A percentile compares a stretch with the other conserved stretches of the same genome.
These are phyloP conservation scores for Aspergillus incahuasiensis DNA, from an alignment of 495 filamentous ascomycete species.

Conservation along the genomic window DNA sequence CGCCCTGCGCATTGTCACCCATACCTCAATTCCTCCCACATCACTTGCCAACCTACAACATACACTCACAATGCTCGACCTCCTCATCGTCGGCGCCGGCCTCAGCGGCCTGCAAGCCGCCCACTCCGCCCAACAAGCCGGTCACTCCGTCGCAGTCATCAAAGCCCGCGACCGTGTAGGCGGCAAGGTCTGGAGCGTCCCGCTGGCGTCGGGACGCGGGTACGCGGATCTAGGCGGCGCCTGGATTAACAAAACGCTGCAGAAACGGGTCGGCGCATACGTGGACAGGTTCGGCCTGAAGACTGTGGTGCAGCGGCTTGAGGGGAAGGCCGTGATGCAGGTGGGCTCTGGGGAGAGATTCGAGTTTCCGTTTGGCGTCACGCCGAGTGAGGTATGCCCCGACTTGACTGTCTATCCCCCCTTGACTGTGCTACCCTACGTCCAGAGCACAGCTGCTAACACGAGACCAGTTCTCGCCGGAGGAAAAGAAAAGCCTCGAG, in stretches of 20 bases:
- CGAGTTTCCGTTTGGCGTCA: slow-evolving; percentile 10
- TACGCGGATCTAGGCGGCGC: slow-evolving; percentile 42
- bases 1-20: not conserved
- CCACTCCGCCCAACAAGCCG: slow-evolving; percentile 29
- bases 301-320: slow-evolving; percentile 39
- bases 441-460: not conserved
- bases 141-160: slow-evolving; percentile 35
- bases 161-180: slow-evolving; percentile 48
- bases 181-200: slow-evolving; percentile 40
- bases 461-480: slow-evolving; percentile 22
- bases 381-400: slow-evolving; percentile 1
- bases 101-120: slow-evolving; percentile 48
- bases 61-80: slow-evolving; percentile 22
- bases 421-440: too few relatives aligned
- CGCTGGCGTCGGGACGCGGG: slow-evolving; percentile 17
- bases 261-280: slow-evolving; percentile 33
- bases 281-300: slow-evolving; percentile 34
- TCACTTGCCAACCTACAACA: too few relatives aligned
- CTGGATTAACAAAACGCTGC: slow-evolving; percentile 51
- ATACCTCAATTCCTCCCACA: too few relatives aligned
- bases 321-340: slow-evolving; percentile 33
- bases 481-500: slow-evolving; percentile 23
- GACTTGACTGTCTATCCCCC: too few relatives aligned
- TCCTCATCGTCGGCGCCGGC: slow-evolving; percentile 46
- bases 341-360: slow-evolving; percentile 2